phyloP scores from a whole-genome alignment of 1,284 basidiomycete genomes.

The Ustilago vetiveriae region DNA sequence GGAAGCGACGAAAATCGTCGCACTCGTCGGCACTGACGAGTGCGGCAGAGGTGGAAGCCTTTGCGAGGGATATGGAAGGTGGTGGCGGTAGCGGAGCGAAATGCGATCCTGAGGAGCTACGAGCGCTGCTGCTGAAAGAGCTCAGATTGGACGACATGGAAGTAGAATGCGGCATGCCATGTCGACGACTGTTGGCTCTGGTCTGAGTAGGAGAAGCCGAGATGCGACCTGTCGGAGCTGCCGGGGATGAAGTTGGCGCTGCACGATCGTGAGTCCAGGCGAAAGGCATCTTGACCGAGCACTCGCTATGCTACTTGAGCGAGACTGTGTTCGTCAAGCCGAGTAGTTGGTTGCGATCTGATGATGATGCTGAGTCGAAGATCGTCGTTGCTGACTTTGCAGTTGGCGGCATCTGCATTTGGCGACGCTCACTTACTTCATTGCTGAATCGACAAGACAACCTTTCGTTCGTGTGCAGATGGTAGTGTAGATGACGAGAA shows the following conservation, averaged over 20 bases:
- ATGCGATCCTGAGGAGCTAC: slow-evolving; percentile 16
- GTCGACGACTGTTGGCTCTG: slow-evolving; percentile 8
- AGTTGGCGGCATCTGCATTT: neutral
- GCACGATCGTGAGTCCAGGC: slow-evolving; percentile 20
- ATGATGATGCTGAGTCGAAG: neutral
- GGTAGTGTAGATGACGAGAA: too few species aligned
- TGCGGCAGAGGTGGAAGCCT: slow-evolving; percentile 26
- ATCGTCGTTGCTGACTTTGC: neutral
- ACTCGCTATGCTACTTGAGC: neutral
- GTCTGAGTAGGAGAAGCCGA: slow-evolving; percentile 24
- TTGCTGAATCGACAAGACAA: neutral
- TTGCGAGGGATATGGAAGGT: slow-evolving; percentile 18
- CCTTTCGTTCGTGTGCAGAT: neutral
- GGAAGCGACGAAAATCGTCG: slow-evolving; percentile 33
- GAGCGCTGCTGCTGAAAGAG: slow-evolving; percentile 12
- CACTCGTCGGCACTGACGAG: slow-evolving; percentile 27
- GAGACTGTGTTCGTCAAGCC: neutral
- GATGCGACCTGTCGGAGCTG: slow-evolving; percentile 30
- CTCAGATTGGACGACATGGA: slow-evolving; percentile 35
- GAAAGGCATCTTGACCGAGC: slow-evolving; percentile 19
- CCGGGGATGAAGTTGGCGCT: slow-evolving; percentile 13
- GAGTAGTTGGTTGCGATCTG: neutral
- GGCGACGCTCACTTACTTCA: neutral
- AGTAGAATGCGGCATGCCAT: slow-evolving; percentile 17
- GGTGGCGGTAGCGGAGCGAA: slow-evolving; percentile 1